Evolutionary conservation across 768 basidiomycete species (phyloP), one percentile per base, ranked within the genome.

Genomic region (Amanita molliuscula): DNA sequence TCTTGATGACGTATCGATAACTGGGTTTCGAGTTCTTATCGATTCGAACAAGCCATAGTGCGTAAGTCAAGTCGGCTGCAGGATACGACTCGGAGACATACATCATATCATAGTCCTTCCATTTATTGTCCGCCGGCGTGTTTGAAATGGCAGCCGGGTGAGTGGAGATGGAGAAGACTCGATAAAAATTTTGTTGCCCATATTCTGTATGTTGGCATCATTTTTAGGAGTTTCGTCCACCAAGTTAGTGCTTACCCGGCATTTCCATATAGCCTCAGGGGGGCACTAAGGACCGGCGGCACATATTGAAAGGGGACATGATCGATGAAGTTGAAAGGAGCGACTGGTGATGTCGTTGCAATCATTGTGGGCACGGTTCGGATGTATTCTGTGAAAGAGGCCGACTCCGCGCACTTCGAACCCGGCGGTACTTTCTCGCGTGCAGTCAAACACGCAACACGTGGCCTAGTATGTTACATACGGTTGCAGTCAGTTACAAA

Each of bases 51-150:
- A 81, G 64, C 31, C 79, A 8, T n/a, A 44, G 6, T 4, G 2
- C 21, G 8, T 1, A 52, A 10, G 10, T 35, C 6, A 44, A 51
- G 23, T 35, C 23, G 16, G n/a, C 31, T 11, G 4, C 16, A 28
- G 9, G 44, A 23, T 3, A n/a, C n/a, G n/a, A n/a, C n/a, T n/a
- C n/a, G n/a, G 29, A 37, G 10, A 55, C 70, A 23, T 59, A 75
- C 73, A 77, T 74, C 45, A 81, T 76, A 54, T 72, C 73, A 57
- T 62, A 82, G 33, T 77, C 71, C 59, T 74, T 76, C 79, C 78
- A 81, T 3, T 67, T 67, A 53, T 82, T 79, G 48, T 75, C 74
- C 15, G 61, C 23, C 64, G 0, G 67, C 66, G 8, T 58, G 16
- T 11, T 64, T 18, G 62, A 62, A 18, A 74, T 59, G 20, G 71